A percentile compares a stretch with the other conserved stretches of the same genome.
These are phyloP conservation scores for Avena sativa DNA, from an alignment of 176 grass and related monocot genomes.

Conservation along the genomic window DNA sequence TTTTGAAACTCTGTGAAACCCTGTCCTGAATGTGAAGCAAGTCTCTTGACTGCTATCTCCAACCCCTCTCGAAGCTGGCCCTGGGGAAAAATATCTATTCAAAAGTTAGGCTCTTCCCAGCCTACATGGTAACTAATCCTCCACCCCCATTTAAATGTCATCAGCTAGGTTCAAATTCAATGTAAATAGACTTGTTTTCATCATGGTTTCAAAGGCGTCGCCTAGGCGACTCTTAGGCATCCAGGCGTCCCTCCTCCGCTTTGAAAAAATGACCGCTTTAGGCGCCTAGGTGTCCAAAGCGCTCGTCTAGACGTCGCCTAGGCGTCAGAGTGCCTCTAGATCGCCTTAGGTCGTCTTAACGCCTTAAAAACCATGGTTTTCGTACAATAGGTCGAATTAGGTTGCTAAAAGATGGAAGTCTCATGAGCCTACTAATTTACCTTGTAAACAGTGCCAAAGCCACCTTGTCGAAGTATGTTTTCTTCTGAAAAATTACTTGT, in stretches of 20 bases:
- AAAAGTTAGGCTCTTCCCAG: background rate
- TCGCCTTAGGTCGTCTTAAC: too few species aligned
- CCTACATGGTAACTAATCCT: background rate
- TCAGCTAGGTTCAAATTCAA: background rate
- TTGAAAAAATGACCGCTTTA: too few species aligned
- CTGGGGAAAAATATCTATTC: background rate
- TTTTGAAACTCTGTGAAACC: constrained; percentile 17
- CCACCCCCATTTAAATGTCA: background rate
- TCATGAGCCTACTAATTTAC: constrained; percentile 24
- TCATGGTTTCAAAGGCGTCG: too few species aligned
- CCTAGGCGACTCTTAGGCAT: too few species aligned
- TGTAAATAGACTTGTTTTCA: background rate
- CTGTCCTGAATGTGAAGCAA: constrained; percentile 32
- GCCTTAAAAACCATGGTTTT: too few species aligned
- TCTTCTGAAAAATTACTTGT: constrained; percentile 50
- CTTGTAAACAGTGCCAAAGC: constrained; percentile 62
- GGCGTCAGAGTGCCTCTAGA: too few species aligned
- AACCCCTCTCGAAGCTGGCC: background rate
- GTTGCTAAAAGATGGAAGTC: background rate
- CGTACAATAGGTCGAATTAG: background rate
- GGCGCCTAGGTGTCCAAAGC: too few species aligned
- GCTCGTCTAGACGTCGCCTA: too few species aligned
- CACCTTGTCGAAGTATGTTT: constrained; percentile 55
- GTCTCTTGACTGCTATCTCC: constrained; percentile 25
- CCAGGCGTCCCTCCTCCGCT: too few species aligned